Conservation (phyloP, 345 rosid species). For the Aquilaria malaccensis region DNA sequence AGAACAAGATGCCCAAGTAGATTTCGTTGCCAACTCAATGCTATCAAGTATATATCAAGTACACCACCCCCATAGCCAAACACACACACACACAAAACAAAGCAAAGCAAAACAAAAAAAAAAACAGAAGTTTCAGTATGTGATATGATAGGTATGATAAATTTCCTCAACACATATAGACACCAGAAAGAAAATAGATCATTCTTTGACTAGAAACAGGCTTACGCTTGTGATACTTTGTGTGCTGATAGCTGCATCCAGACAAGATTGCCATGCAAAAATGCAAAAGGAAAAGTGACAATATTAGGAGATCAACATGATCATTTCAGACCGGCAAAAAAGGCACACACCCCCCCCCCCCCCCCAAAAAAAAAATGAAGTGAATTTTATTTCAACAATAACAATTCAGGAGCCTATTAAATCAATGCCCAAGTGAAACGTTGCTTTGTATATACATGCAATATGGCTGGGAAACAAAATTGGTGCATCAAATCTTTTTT, state of each 20-base stretch:
- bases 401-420: too few species aligned
- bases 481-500: too few species aligned
- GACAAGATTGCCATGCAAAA: constrained; percentile 42
- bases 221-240: constrained; percentile 99
- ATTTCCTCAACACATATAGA: constrained; percentile 11
- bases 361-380: neutral
- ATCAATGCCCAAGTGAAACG: too few species aligned
- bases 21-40: too few species aligned
- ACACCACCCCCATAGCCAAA: too few species aligned
- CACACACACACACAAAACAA: neutral
- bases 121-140: too few species aligned
- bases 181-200: constrained; percentile 6
- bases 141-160: neutral
- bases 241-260: constrained; percentile 93
- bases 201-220: constrained; percentile 10
- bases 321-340: too few species aligned
- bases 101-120: too few species aligned
- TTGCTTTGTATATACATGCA: too few species aligned
- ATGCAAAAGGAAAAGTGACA: constrained; percentile 13
- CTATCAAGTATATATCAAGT: too few species aligned
- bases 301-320: constrained; percentile 22
- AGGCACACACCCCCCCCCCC: neutral
- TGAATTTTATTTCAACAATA: too few species aligned
- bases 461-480: too few species aligned
- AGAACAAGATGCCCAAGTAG: neutral